Base-by-base conservation (phyloP, 176 grass and related monocot species). In the Aechmea fasciata region DNA sequence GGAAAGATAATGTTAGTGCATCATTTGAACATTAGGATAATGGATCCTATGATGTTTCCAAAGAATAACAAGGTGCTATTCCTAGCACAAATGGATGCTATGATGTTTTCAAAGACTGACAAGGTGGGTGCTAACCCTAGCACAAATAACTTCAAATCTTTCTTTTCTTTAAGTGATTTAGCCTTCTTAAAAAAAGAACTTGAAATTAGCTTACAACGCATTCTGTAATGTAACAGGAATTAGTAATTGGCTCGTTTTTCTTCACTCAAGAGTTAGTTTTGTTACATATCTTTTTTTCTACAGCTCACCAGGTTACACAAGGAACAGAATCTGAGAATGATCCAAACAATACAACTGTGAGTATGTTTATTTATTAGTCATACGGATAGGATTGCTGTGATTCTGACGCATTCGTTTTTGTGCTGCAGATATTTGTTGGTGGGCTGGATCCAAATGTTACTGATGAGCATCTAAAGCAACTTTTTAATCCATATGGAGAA, bases 301-400 rank as follows among this genome's bases (percentile, higher is more conserved):
- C 72, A 74, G 90, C 77, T 85, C 75, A 85, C 74, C 84, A 86
- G 80, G 81, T 74, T 54, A 59, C 83, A 65, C 80, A 88, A 78
- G 87, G 81, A 83, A 69, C 29, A 68, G 70, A 82, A 64, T 86
- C 72, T 4, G 88, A 86, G 62, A 87, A 69, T 80, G 85, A 96
- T 71, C 83, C 88, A 11, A 96, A 78, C 72, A 91, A 88, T 80
- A 96, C 92, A 55, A 96, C 92, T 63, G 92, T 96, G 74, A 91
- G 88, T 88, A 71, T 41, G 11, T 24, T 73, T 49, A 24, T 41
- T 29, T 61, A 22, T 61, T 18, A 15, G 20, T 62, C 62, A 52
- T 22, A 49, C 28, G 51, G 11, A 33, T 52, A 53, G 55, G 33
- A 17, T 68, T 70, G 11, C 5, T 55, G 23, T 87, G 63, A 11